These are phyloP conservation scores for Moniliophthora roreri DNA, from an alignment of 1,284 basidiomycete genomes.

Conservation along the genomic window DNA sequence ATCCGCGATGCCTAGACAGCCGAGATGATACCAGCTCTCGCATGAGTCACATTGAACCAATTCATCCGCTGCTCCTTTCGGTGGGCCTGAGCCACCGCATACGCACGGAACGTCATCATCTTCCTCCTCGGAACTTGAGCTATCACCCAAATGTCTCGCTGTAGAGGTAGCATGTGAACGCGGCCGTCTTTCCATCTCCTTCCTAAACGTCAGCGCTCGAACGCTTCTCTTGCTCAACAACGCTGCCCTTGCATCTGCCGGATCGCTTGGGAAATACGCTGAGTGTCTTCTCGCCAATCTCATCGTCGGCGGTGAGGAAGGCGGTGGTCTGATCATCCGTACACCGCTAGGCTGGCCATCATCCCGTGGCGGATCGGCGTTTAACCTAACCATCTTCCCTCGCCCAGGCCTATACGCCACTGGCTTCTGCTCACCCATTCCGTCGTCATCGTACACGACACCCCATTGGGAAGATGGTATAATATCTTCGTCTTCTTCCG, in stretches of 20 bases:
- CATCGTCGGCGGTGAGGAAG: constrained; percentile 8
- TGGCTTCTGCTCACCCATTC: too few species aligned
- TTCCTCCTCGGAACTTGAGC: not conserved
- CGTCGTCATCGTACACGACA: constrained; percentile 1
- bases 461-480: constrained; percentile 32
- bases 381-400: not conserved
- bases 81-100: not conserved
- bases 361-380: not conserved
- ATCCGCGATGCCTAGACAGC: not conserved
- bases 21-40: not conserved
- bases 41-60: constrained; percentile 2
- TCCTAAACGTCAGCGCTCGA: constrained; percentile 38
- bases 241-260: constrained; percentile 70
- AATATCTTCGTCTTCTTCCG: constrained; percentile 33
- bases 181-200: not conserved
- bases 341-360: not conserved
- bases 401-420: too few species aligned
- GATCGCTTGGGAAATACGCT: constrained; percentile 56
- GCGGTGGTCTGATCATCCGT: not conserved
- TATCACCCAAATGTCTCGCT: not conserved
- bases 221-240: constrained; percentile 68
- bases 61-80: not conserved
- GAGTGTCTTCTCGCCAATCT: constrained; percentile 23
- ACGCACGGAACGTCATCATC: constrained; percentile 1
- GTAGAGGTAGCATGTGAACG: too few species aligned